A percentile compares a stretch with the other conserved stretches of the same genome.
Evolutionary conservation across 352 stramenopile genomes (phyloP).

Genomic region (Thraustochytrium striatum): DNA sequence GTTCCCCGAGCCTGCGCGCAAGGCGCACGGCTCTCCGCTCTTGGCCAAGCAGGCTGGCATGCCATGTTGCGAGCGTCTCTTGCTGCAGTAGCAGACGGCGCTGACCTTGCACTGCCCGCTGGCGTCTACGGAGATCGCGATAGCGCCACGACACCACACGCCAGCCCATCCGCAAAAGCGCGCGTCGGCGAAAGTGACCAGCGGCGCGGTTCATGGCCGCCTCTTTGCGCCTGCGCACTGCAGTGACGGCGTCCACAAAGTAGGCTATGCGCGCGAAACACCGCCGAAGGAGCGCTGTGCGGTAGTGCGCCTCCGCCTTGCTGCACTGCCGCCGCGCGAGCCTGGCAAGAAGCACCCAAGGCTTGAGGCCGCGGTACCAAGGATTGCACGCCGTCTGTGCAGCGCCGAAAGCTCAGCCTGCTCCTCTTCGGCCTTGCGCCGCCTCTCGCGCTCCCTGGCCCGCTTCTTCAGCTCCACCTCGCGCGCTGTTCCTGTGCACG

Average conservation of each 20-base stretch:
- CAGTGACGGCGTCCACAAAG: background rate
- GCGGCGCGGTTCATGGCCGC: constrained; percentile 21
- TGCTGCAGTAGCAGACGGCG: background rate
- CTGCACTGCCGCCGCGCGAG: background rate
- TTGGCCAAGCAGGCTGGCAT: background rate
- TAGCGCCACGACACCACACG: background rate
- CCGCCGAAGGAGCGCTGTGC: background rate
- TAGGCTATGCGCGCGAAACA: background rate
- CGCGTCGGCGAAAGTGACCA: constrained; percentile 7
- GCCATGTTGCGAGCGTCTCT: background rate
- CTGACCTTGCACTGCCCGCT: background rate
- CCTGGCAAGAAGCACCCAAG: constrained; percentile 1
- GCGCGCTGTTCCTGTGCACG: background rate
- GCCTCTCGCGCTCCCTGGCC: background rate
- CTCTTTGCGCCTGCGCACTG: constrained; percentile 5
- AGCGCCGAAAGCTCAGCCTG: background rate
- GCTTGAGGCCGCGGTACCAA: constrained; percentile 29
- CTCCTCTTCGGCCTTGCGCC: background rate
- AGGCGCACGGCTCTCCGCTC: background rate
- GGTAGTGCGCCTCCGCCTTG: background rate
- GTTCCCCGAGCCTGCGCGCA: too few relatives aligned
- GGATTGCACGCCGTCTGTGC: background rate
- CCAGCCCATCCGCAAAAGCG: constrained; percentile 20
- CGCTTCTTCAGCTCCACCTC: background rate
- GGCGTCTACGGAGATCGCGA: background rate